phyloP scores from a whole-genome alignment of 805 yeast species.

The Lachancea fermentati region DNA sequence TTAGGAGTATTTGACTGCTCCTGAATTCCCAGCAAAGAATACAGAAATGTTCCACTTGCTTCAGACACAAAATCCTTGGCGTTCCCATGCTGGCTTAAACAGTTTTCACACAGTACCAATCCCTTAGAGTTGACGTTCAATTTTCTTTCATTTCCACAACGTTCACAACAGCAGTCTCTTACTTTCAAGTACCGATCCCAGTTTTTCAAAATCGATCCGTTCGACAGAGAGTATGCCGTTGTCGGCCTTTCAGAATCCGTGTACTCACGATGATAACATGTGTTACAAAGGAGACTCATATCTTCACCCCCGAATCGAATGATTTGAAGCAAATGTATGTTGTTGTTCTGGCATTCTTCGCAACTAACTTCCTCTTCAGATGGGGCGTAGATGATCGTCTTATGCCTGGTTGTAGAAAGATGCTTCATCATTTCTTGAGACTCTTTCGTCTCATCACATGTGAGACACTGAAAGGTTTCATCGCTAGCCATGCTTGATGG shows the following conservation, averaged over 20 bases:
- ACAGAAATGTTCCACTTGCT: slow-evolving; percentile 42
- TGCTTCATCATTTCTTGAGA: slow-evolving; percentile 46
- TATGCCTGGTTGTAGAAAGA: slow-evolving; percentile 49
- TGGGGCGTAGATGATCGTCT: slow-evolving; percentile 34
- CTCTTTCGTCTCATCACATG: slow-evolving; percentile 37
- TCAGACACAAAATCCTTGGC: slow-evolving; percentile 37
- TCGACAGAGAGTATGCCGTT: slow-evolving; percentile 45
- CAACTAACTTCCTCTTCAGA: slow-evolving; percentile 44
- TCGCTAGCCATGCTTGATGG: not conserved
- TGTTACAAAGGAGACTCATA: slow-evolving; percentile 44
- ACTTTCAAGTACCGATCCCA: slow-evolving; percentile 43
- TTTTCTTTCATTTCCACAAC: slow-evolving; percentile 39
- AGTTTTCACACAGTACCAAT: slow-evolving; percentile 39
- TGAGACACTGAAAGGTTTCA: slow-evolving; percentile 37
- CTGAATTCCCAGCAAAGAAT: slow-evolving; percentile 43
- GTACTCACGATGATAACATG: slow-evolving; percentile 39
- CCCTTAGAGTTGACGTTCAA: slow-evolving; percentile 33
- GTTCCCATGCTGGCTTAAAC: slow-evolving; percentile 30
- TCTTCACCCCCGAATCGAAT: slow-evolving; percentile 52
- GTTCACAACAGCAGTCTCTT: slow-evolving; percentile 44
- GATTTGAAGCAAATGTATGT: slow-evolving; percentile 47
- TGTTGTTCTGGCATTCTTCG: slow-evolving; percentile 50
- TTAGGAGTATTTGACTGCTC: slow-evolving; percentile 25
- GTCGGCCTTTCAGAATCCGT: slow-evolving; percentile 37
- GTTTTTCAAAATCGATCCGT: slow-evolving; percentile 50